Conservation (phyloP, 441 rosid species). For the Pelargonium cotyledonis region DNA sequence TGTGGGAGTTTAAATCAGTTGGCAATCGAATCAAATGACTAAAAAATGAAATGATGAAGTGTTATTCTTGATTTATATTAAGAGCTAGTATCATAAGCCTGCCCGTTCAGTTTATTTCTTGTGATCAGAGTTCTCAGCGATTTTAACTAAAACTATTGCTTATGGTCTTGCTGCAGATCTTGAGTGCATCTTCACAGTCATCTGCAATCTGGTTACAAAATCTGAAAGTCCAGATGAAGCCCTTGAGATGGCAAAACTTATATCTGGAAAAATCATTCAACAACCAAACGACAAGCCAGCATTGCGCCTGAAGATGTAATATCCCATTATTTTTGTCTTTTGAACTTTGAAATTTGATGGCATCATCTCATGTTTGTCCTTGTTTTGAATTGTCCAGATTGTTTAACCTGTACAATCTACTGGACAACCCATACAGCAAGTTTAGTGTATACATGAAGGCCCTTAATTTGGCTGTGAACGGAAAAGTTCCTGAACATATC, state of each 20-base stretch:
- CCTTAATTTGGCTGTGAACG: constrained; percentile 54
- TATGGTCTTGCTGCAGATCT: constrained; percentile 46
- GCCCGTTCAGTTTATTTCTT: no score
- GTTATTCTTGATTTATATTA: not conserved
- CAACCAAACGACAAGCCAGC: constrained; percentile 86
- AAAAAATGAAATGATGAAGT: not conserved
- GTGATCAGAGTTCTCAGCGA: no score
- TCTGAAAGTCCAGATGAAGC: constrained; percentile 50
- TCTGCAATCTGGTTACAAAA: constrained; percentile 80
- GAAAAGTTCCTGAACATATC: constrained; percentile 73
- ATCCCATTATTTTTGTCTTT: constrained; percentile 3
- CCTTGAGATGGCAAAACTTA: constrained; percentile 64
- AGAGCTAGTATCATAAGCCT: not conserved
- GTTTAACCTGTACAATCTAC: constrained; percentile 87
- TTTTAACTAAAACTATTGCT: no score
- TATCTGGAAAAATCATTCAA: constrained; percentile 67
- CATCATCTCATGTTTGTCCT: constrained; percentile 20
- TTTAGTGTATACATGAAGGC: constrained; percentile 87
- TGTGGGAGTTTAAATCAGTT: not conserved
- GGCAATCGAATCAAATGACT: not conserved
- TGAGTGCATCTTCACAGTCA: constrained; percentile 89
- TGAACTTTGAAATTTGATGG: constrained; percentile 2
- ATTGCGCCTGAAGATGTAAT: constrained; percentile 86
- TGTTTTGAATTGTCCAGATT: constrained; percentile 45
- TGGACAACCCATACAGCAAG: constrained; percentile 61